phyloP scores from a whole-genome alignment of 129 eudicot genomes.

The Tagetes erecta region DNA sequence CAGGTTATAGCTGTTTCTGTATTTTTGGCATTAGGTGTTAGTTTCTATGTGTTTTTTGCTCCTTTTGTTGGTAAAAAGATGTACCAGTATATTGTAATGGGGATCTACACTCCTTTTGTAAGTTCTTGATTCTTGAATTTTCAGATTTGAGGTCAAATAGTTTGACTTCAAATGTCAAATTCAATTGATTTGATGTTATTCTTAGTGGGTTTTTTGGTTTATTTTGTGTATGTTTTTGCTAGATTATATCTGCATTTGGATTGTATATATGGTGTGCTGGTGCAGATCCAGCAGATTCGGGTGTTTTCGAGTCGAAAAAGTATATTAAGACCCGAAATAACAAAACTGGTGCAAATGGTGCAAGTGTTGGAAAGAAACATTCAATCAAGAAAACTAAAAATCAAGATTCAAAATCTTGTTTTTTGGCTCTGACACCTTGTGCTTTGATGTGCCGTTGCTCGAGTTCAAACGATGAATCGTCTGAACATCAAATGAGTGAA shows the following conservation, averaged over 20 bases:
- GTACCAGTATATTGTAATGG: slow-evolving; percentile 89
- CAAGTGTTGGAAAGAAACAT: slow-evolving; percentile 41
- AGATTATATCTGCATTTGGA: slow-evolving; percentile 78
- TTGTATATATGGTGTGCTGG: slow-evolving; percentile 98
- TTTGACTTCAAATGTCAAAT: neutral
- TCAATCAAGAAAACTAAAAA: slow-evolving; percentile 36
- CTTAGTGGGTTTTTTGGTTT: slow-evolving; percentile 19
- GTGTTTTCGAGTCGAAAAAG: slow-evolving; percentile 90
- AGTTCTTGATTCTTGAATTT: slow-evolving; percentile 37
- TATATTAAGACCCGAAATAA: slow-evolving; percentile 50
- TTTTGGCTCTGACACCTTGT: slow-evolving; percentile 67
- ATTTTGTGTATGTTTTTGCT: slow-evolving; percentile 8
- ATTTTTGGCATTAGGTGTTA: slow-evolving; percentile 96
- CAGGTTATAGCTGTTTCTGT: slow-evolving; percentile 99
- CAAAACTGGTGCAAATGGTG: slow-evolving; percentile 58
- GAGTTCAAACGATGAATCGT: slow-evolving; percentile 54
- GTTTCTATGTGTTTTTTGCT: slow-evolving; percentile 98
- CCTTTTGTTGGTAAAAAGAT: slow-evolving; percentile 94
- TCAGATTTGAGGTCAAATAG: slow-evolving; percentile 15
- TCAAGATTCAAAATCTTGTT: slow-evolving; percentile 40
- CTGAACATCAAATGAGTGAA: slow-evolving; percentile 71
- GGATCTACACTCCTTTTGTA: slow-evolving; percentile 96
- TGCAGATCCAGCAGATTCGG: slow-evolving; percentile 98
- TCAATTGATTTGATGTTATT: neutral
- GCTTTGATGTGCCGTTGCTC: slow-evolving; percentile 54